phyloP scores from a whole-genome alignment of 2,329 filamentous ascomycete genomes.

The Fonsecaea pugnacius region DNA sequence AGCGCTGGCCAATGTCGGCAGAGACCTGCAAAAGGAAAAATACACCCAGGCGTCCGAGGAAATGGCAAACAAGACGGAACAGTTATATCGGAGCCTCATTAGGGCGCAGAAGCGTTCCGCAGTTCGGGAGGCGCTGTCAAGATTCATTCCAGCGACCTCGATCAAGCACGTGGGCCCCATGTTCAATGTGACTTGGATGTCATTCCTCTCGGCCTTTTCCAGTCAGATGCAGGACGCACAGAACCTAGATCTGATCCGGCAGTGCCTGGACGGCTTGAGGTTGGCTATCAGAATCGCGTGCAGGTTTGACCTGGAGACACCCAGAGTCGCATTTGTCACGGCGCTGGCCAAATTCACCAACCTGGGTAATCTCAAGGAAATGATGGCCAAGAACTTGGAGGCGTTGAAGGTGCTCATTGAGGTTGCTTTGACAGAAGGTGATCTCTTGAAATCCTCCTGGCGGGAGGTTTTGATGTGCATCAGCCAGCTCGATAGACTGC shows the following conservation, averaged over 20 bases:
- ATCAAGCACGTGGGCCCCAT: conserved; percentile 95
- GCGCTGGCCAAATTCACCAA: conserved; percentile 93
- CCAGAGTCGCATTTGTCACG: conserved; percentile 90
- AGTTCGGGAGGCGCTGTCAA: conserved; percentile 67
- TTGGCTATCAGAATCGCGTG: conserved; percentile 92
- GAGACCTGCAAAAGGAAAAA: conserved; percentile 88
- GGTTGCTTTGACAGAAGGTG: conserved; percentile 89
- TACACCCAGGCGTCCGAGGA: conserved; percentile 95
- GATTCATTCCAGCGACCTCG: conserved; percentile 89
- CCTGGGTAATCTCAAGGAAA: conserved; percentile 91
- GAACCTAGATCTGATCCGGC: conserved; percentile 85
- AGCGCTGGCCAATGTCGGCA: conserved; percentile 86
- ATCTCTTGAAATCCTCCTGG: conserved; percentile 87
- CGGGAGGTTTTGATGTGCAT: conserved; percentile 93
- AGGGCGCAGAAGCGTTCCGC: conserved; percentile 84
- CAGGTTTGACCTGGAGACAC: conserved; percentile 89
- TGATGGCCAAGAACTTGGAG: conserved; percentile 94
- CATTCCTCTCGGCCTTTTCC: conserved; percentile 91
- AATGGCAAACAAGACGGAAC: conserved; percentile 78
- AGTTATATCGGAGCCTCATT: conserved; percentile 91
- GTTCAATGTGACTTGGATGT: conserved; percentile 99
- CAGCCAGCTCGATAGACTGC: conserved; percentile 91
- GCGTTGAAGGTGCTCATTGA: conserved; percentile 90
- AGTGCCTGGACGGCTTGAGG: conserved; percentile 95
- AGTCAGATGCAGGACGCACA: conserved; percentile 92